Conservation (phyloP, 257 asterid genomes). For the Solanum megistacrolobum region DNA sequence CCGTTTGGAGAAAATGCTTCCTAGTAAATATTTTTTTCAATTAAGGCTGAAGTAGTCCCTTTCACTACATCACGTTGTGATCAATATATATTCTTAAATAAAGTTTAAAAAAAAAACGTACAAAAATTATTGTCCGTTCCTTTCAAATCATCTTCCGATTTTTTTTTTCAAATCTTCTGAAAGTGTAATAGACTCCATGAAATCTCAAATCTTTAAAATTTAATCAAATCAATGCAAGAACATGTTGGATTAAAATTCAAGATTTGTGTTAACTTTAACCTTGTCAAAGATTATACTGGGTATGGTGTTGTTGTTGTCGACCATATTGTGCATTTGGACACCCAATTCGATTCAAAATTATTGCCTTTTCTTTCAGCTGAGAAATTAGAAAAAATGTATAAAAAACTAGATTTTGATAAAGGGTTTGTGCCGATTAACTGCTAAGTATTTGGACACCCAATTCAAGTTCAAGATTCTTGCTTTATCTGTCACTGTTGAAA, state of each 20-base stretch:
- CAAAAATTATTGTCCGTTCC: neutral
- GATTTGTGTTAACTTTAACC: no score
- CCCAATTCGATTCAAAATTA: neutral
- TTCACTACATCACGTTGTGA: fast-evolving
- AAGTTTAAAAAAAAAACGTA: neutral
- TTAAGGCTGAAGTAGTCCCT: no score
- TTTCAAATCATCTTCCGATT: neutral
- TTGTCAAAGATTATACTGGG: neutral
- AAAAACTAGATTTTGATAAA: neutral
- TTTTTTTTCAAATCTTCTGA: no score
- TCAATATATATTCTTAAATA: no score
- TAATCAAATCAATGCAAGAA: neutral
- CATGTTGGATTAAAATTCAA: no score
- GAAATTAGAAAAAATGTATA: neutral
- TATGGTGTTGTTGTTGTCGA: neutral
- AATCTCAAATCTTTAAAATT: neutral
- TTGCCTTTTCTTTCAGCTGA: neutral
- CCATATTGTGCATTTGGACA: neutral
- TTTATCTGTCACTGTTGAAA: no score
- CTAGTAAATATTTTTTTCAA: no score
- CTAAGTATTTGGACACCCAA: neutral
- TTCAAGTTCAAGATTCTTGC: neutral
- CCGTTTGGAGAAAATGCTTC: no score
- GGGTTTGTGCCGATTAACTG: neutral
- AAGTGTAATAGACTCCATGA: neutral